Evolutionary conservation across 208 protist species (phyloP).

Genomic region (Trypanosoma caninum): DNA sequence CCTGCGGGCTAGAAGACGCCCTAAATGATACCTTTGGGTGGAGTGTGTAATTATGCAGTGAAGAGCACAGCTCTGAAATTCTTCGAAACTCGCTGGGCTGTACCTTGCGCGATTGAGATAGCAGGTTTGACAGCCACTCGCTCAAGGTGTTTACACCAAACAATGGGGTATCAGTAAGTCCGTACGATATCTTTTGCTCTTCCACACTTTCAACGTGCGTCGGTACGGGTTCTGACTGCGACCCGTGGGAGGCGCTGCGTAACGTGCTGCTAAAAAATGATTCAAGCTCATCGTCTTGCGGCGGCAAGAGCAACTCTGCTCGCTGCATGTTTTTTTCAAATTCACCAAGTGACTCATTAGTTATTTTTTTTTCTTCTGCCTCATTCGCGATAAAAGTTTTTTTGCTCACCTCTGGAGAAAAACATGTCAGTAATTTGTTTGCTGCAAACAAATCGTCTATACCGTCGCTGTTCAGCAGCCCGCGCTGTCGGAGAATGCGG

Average conservation of each 20-base stretch:
- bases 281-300: no score
- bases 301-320: no score
- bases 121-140: constrained; percentile 5
- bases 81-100: not conserved
- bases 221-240: no score
- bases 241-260: no score
- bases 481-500: constrained; percentile 14
- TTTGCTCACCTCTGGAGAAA: no score
- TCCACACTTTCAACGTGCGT: constrained; percentile 18
- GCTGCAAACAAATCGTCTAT: no score
- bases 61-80: not conserved
- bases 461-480: not conserved
- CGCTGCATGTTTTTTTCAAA: no score
- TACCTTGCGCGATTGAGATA: not conserved
- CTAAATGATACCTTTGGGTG: constrained; percentile 17
- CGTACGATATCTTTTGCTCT: constrained; percentile 15
- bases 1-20: not conserved
- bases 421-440: no score
- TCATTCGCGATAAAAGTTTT: no score
- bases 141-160: constrained; percentile 19
- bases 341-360: no score
- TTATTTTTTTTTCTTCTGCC: no score
- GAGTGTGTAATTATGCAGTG: not conserved
- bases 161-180: constrained; percentile 16
- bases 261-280: no score